Conservation (phyloP, 2,329 filamentous ascomycete genomes). For the Alternaria hordeiaustralica region DNA sequence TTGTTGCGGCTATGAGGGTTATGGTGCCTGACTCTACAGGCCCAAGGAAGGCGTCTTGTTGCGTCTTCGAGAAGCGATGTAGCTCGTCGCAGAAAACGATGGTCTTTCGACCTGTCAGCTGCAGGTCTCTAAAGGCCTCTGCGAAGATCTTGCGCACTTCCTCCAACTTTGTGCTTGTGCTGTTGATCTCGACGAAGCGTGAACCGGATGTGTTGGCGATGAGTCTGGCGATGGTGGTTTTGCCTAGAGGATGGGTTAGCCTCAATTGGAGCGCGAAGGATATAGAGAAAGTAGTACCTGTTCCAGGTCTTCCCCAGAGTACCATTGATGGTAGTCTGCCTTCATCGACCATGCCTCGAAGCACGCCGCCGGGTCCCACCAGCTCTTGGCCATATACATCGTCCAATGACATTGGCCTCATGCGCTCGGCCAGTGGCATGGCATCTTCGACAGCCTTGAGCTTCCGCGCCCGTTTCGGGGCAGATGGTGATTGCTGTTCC, state of each 20-base stretch:
- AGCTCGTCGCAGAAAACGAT: slow-evolving; percentile 99
- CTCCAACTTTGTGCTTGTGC: slow-evolving; percentile 82
- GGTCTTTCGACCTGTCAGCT: slow-evolving; percentile 84
- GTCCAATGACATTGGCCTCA: slow-evolving; percentile 84
- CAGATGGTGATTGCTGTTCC: slow-evolving; percentile 48
- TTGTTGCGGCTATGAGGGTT: slow-evolving; percentile 92
- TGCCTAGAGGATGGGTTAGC: slow-evolving; percentile 57
- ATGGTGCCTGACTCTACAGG: slow-evolving; percentile 91
- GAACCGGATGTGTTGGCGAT: slow-evolving; percentile 83
- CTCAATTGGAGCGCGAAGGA: not conserved
- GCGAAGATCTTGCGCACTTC: slow-evolving; percentile 93
- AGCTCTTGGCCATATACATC: slow-evolving; percentile 92
- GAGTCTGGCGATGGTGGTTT: slow-evolving; percentile 90
- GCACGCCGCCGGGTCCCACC: slow-evolving; percentile 81
- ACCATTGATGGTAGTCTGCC: slow-evolving; percentile 94
- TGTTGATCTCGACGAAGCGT: slow-evolving; percentile 89
- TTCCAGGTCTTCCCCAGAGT: slow-evolving; percentile 83
- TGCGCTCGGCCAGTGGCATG: slow-evolving; percentile 89
- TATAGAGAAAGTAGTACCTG: slow-evolving; percentile 34
- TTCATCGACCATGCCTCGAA: slow-evolving; percentile 84
- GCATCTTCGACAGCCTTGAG: slow-evolving; percentile 67
- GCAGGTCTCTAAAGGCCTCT: slow-evolving; percentile 80
- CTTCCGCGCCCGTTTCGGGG: slow-evolving; percentile 63
- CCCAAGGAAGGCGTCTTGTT: slow-evolving; percentile 93
- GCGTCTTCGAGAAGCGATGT: slow-evolving; percentile 86